Base-by-base conservation (phyloP, 371 early-diverging fungal species). In the Mortierella sp. region DNA sequence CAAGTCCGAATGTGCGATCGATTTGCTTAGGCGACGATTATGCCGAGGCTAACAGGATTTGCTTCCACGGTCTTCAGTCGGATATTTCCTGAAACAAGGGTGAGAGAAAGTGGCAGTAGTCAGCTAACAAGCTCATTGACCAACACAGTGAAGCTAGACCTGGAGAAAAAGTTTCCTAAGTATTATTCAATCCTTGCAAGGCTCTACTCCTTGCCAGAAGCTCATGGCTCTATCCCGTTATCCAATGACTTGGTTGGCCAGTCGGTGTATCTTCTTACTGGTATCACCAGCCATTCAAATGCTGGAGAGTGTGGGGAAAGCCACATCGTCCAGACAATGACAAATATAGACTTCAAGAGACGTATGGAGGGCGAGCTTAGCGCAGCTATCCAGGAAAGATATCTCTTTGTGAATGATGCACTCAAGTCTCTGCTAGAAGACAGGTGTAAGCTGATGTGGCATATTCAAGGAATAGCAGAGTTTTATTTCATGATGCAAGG, bases 401-500 rank as follows among this genome's bases (percentile, higher is more conserved):
- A 79, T 28, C 18, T 29, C 43, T 18, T 26, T 1, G 43, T 66
- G 44, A 79, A 79, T 29, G 9, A 56, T 6, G 4, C 64, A 12
- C 60, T 79, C 6, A 69, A 79, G 7, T 59, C 72, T 1, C 47
- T 66, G 30, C 58, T 72, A 6, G 64, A 62, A 45, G 47, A 47
- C 0, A 68, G 62, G 18, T 79, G 66, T 18, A 60, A 45, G 23
- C 48, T 79, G 29, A 7, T 62, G 28, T 79, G 79, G 79, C 79
- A 79, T 57, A 23, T 79, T 43, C 60, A 45, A 15, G 79, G 79
- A 15, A 79, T 79, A 73, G 55, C 52, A 9, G 72, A 72, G 28
- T 79, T 79, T 30, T 72, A 72, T 47, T 72, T 79, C 21, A 79
- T 79, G 79, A 66, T 79, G 72, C 69, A 79, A 28, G 79, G 79